Evolutionary conservation across 1,139 yeast species (phyloP), one percentile per base, ranked within the genome.

Genomic region (Cylindricascospora bacillispora): DNA sequence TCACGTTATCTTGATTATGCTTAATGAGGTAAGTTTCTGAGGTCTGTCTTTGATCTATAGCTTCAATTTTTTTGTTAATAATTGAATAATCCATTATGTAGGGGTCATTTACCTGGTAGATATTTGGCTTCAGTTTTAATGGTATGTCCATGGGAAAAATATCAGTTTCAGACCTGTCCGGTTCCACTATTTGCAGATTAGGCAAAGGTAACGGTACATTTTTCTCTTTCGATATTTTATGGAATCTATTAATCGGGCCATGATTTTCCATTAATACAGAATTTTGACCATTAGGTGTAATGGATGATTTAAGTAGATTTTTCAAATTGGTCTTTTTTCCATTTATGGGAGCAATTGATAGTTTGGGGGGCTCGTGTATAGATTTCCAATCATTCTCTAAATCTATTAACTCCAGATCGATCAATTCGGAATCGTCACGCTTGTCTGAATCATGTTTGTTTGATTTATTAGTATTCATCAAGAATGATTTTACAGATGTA

Each of bases 291-390:
- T 18, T 18, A 7, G 7, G 7, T 10, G 7, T 18, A 10, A 18
- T 18, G 10, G 9, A 7, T 7, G 21, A 7, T 7, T 10, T 10
- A 7, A 18, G 10, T 18, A 18, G 10, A 7, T 18, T 10, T 14
- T 21, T 27, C 10, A 21, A 19, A 21, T 17, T 27, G 3, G 29
- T 27, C 21, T 22, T 20, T 13, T 27, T 27, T n/a, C n/a, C n/a
- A n/a, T n/a, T n/a, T n/a, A n/a, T n/a, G n/a, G n/a, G n/a, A n/a
- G n/a, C n/a, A n/a, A n/a, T n/a, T n/a, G n/a, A n/a, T n/a, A n/a
- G n/a, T n/a, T n/a, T n/a, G n/a, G n/a, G n/a, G n/a, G n/a, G n/a
- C n/a, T n/a, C n/a, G n/a, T n/a, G n/a, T n/a, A n/a, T n/a, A n/a
- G n/a, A n/a, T n/a, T n/a, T n/a, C n/a, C n/a, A n/a, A n/a, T n/a